A percentile compares a stretch with the other conserved stretches of the same genome.
These are phyloP conservation scores for Biscutella laevigata DNA, from an alignment of 441 rosid genomes.

Conservation along the genomic window DNA sequence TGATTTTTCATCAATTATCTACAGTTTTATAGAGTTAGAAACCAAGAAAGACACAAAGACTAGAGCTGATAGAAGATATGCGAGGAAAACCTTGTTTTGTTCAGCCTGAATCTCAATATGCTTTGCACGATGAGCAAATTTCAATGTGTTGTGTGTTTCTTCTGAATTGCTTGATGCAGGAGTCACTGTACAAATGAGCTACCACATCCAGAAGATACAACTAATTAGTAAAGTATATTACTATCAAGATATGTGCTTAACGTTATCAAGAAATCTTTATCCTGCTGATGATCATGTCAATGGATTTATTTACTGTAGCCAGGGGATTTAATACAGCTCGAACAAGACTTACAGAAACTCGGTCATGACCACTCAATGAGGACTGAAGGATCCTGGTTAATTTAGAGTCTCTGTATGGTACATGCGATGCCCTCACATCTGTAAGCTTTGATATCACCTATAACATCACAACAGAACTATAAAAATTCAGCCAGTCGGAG, in stretches of 20 bases:
- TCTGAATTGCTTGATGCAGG: constrained; percentile 73
- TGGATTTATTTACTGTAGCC: constrained; percentile 12
- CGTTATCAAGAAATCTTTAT: neutral
- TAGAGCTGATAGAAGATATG: constrained; percentile 8
- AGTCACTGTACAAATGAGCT: constrained; percentile 79
- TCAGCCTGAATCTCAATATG: constrained; percentile 73
- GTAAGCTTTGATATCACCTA: constrained; percentile 86
- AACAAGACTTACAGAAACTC: constrained; percentile 58
- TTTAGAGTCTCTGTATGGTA: constrained; percentile 79
- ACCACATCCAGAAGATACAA: constrained; percentile 31
- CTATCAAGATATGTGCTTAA: constrained; percentile 7
- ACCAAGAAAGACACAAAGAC: constrained; percentile 10
- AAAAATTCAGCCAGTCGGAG: neutral
- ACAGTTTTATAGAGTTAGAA: constrained; percentile 25
- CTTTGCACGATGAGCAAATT: constrained; percentile 75
- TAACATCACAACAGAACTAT: neutral
- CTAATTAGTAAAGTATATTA: constrained; percentile 16
- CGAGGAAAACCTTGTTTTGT: constrained; percentile 49
- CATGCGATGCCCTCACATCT: constrained; percentile 56
- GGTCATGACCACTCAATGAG: constrained; percentile 73
- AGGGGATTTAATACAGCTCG: neutral
- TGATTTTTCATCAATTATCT: constrained; percentile 78
- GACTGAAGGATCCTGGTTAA: constrained; percentile 72
- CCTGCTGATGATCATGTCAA: neutral
- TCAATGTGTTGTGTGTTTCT: too few species aligned